Evolutionary conservation across 2,329 filamentous ascomycete genomes (phyloP).

Genomic region (Pseudopithomyces chartarum): DNA sequence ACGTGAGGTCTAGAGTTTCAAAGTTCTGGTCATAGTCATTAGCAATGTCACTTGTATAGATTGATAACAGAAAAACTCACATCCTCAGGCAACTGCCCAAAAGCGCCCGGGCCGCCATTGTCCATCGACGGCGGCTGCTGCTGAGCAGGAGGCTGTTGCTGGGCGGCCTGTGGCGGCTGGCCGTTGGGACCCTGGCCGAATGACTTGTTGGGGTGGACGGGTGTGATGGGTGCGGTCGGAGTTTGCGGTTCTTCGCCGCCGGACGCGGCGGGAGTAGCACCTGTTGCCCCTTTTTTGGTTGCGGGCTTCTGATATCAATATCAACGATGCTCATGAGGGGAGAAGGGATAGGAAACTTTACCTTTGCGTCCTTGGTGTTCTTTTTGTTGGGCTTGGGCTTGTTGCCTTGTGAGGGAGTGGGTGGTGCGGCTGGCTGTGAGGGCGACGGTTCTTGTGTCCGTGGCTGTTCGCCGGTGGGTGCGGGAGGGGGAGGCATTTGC

Average conservation of each 20-base stretch:
- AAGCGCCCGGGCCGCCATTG: conserved; percentile 37
- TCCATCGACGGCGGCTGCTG: conserved; percentile 43
- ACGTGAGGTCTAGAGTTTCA: conserved; percentile 47
- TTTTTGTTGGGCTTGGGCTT: conserved; percentile 82
- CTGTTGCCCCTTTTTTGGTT: conserved; percentile 48
- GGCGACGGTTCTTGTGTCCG: conserved; percentile 55
- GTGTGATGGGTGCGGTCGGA: conserved; percentile 56
- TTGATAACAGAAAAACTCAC: conserved; percentile 24
- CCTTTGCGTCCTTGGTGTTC: conserved; percentile 71
- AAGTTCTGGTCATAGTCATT: conserved; percentile 33
- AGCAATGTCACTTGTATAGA: conserved; percentile 13
- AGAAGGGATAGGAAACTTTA: conserved; percentile 51
- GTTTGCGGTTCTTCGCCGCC: conserved; percentile 53
- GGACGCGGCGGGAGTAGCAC: conserved; percentile 48
- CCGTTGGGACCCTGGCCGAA: conserved; percentile 36
- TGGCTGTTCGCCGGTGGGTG: conserved; percentile 47
- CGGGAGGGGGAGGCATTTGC: conserved; percentile 54
- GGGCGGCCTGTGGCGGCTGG: conserved; percentile 35
- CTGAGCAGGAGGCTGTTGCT: conserved; percentile 39
- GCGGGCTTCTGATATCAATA: conserved; percentile 47
- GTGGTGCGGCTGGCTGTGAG: conserved; percentile 63
- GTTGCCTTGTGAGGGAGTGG: conserved; percentile 74
- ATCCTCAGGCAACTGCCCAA: conserved; percentile 47
- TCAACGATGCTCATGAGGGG: conserved; percentile 34
- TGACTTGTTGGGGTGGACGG: conserved; percentile 49